Base-by-base conservation (phyloP, 2,329 filamentous ascomycete genomes). In the Colletotrichum costaricense region DNA sequence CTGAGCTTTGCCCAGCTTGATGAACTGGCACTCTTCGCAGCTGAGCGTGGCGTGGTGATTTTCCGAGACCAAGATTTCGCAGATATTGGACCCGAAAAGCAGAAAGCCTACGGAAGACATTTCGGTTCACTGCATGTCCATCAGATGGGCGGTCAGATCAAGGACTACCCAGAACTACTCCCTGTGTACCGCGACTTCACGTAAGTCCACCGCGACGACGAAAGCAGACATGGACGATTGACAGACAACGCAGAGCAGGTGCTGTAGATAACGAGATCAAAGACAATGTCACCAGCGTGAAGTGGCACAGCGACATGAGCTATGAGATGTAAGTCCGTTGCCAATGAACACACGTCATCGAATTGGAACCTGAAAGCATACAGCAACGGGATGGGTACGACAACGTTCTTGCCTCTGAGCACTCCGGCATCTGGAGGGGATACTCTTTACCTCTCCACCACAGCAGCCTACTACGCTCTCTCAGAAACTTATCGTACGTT, bases 21-120 rank as follows among this genome's bases (percentile, higher is more conserved):
- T 74, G 83, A 85, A 73, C 76, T 86, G 9, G 84, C 82, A 0
- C 77, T 85, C 0, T 75, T 85, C 5, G 81, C 84, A 64, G 83
- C 83, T 1, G 81, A 84, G 77, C 79, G 82, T 49, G 80, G 81
- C 5, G 82, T 85, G 2, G 82, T 85, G 5, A 79, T 84, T 35
- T 83, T 81, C 70, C 77, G 78, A n/a, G 78, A 78, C 68, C 79
- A 81, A 49, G 78, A 82, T 67, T 81, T 82, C 24, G 63, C 57
- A 14, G 71, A 67, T 46, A 60, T 69, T 30, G 65, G 70, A 7
- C 28, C 65, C 1, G 58, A 69, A 4, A 4, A 42, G 54, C 65
- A 69, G 38, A 60, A 63, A 28, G 24, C 54, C 14, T 49, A 49
- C 42, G 42, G 42, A 49, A n/a, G 8, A 8, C 42, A 49, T 11